Base-by-base conservation (phyloP, 2,329 filamentous ascomycete genomes). In the Emmonsiellopsis sp. region DNA sequence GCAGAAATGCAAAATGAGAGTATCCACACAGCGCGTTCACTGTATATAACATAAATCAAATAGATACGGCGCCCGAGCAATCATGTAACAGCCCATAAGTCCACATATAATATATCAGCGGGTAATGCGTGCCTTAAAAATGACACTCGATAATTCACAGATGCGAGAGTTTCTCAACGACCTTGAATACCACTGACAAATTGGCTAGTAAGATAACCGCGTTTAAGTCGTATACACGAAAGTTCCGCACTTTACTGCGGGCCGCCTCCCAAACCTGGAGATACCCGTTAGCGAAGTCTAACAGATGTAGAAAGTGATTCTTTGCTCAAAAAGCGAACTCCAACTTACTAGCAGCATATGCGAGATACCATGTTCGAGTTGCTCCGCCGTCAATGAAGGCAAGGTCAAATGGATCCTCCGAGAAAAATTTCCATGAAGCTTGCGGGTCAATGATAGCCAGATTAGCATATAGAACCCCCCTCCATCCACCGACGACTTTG, bases 281-380 rank as follows among this genome's bases (percentile, higher is more conserved):
- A 48, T 20, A 11, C 15, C 16, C 37, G 47, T 57, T 20, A 55
- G 53, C 42, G 9, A 42, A 41, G 9, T 5, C 16, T 20, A 7
- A 15, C 15, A 7, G 4, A 37, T 32, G 31, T 20, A 37, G 7
- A 6, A 35, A 5, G 5, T 26, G 34, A 11, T 26, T 2, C 2
- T 13, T 20, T 30, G 16, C n/a, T 30, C 5, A 3, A 38, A 7
- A 16, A 30, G 8, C 5, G 31, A 54, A 40, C 32, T n/a, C 26
- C 30, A 51, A 66, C 66, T 62, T 67, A 83, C 87, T 85, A 59
- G 88, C 89, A 62, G 84, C 77, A 69, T 84, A 89, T 41, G 86
- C 84, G 71, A 94, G 71, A 73, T 91, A 94, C 89, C 89, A 95
- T 31, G 88, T 92, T 70, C 83, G 74, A 63, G 84, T 86, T 2